Conservation (phyloP, 768 basidiomycete genomes). For the Suillus subluteus region DNA sequence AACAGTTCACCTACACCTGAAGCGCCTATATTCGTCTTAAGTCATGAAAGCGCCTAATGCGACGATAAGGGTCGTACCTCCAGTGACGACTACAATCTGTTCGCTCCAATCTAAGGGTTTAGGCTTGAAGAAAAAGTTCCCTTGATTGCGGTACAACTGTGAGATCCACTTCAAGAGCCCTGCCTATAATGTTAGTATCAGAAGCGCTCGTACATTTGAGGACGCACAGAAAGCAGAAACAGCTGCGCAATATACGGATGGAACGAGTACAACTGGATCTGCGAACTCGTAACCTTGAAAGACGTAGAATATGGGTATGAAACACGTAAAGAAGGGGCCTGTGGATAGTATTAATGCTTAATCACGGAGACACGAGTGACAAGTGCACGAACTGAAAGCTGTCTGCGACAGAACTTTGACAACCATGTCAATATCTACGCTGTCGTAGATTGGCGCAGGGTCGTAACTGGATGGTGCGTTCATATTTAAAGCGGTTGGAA, state of each 20-base stretch:
- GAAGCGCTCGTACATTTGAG: background rate
- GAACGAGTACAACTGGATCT: conserved; percentile 54
- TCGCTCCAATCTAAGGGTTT: conserved; percentile 79
- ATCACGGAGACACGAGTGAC: background rate
- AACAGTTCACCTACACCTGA: conserved; percentile 89
- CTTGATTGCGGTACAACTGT: conserved; percentile 74
- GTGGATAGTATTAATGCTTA: conserved; percentile 13
- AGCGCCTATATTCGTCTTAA: conserved; percentile 53
- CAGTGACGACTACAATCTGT: conserved; percentile 90
- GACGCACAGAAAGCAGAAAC: conserved; percentile 72
- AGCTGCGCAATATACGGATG: conserved; percentile 57
- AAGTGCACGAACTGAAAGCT: conserved; percentile 65
- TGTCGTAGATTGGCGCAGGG: conserved; percentile 62
- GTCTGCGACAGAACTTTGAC: conserved; percentile 81
- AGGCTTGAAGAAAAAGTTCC: conserved; percentile 62
- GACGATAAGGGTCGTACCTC: conserved; percentile 57
- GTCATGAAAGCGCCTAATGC: background rate
- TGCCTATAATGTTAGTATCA: conserved; percentile 31
- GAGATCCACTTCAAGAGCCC: conserved; percentile 76
- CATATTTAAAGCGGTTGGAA: conserved; percentile 19
- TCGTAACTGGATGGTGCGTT: conserved; percentile 31
- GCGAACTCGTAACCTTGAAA: conserved; percentile 65
- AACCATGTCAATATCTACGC: conserved; percentile 75
- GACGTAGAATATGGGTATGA: conserved; percentile 77
- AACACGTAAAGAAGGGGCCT: conserved; percentile 87